Base-by-base conservation (phyloP, 345 rosid genomes). In the Pugionium dolabratum region DNA sequence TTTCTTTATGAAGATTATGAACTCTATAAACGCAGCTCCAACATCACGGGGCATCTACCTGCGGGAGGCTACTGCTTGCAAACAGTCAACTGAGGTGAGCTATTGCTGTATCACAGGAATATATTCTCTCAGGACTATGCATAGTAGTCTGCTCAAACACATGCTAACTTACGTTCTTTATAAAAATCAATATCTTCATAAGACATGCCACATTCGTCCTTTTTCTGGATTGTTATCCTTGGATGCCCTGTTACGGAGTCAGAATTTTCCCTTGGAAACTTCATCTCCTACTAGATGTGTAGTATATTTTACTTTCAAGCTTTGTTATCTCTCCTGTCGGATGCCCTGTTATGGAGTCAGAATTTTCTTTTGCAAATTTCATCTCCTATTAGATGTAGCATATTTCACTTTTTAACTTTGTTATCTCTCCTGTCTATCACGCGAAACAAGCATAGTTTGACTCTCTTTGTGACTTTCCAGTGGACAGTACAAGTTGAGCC, bases 401-500 rank as follows among this genome's bases (percentile, higher is more conserved):
- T 57, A 64, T 27, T 48, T 64, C 31, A 8, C 45, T 56, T 47
- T 32, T 46, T 37, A 6, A 30, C 11, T 54, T 53, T 71, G 46
- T 48, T 49, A 57, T 49, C 7, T 41, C 40, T 50, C 42, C 25
- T 26, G 35, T 54, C 48, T 70, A 50, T 62, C 62, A 43, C 37
- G 42, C 64, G 63, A 66, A 73, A 66, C 62, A 73, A 66, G 58
- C 68, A 27, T 54, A 46, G 51, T 74, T 73, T 31, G 18, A 18
- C 18, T 18, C 18, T 18, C 18, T 18, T 18, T 18, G 18, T 74
- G 64, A 54, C 46, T 46, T 80, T 62, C 44, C 86, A 94, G 97
- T 94, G 99, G 99, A 82, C 95, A 0, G 86, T 90, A 62, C 89
- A 83, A 81, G 81, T 94, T 76, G 88, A 82, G 36, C 99, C 99